Evolutionary conservation across 306 rosid genomes (phyloP).

Genomic region (Prunus mume): DNA sequence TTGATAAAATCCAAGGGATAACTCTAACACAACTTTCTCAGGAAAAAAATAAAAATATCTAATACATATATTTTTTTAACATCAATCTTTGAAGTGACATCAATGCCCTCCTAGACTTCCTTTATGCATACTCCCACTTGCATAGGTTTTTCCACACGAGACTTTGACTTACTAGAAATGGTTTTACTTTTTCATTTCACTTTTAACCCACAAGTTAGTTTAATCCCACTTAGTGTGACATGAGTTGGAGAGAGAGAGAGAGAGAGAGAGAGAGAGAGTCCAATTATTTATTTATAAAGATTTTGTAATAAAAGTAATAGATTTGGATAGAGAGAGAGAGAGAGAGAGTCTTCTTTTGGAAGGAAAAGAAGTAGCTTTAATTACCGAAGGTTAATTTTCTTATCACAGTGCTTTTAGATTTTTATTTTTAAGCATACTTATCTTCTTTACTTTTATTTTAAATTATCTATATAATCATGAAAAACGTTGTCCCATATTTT

Average conservation of each 20-base stretch:
- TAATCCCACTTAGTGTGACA: not conserved
- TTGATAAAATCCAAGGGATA: not conserved
- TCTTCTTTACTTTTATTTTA: too few relatives aligned
- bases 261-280: too few relatives aligned
- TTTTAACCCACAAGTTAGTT: not conserved
- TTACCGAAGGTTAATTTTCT: too few relatives aligned
- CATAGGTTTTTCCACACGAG: not conserved
- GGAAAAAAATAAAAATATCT: too few relatives aligned
- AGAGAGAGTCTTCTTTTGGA: not conserved
- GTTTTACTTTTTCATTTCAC: not conserved
- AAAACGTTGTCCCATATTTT: too few relatives aligned
- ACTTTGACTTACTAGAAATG: not conserved
- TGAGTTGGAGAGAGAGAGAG: too few relatives aligned
- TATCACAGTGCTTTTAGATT: too few relatives aligned
- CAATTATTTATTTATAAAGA: not conserved
- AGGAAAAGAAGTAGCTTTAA: not conserved
- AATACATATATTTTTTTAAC: too few relatives aligned
- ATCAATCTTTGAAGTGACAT: not conserved
- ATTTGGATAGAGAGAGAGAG: not conserved
- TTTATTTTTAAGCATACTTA: too few relatives aligned
- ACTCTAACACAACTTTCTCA: not conserved
- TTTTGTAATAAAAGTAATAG: not conserved
- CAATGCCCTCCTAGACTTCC: not conserved
- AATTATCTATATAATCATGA: too few relatives aligned
- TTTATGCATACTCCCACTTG: not conserved